A percentile compares a stretch with the other conserved stretches of the same genome.
Evolutionary conservation across 2,329 filamentous ascomycete genomes (phyloP).

Genomic region (Fusarium sulawesiense): DNA sequence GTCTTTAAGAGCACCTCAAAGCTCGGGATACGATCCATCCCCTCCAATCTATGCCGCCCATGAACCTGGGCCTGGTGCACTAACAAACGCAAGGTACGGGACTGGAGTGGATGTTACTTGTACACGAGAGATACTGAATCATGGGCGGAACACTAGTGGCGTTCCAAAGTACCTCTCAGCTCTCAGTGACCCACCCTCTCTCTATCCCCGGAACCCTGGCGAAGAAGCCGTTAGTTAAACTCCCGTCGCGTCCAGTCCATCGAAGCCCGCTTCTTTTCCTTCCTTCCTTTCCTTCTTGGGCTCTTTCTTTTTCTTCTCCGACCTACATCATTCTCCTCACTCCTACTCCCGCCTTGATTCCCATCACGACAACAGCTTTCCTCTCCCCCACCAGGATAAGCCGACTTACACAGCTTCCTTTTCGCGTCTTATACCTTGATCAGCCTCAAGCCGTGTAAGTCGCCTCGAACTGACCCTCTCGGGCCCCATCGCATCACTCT

Average conservation of each 20-base stretch:
- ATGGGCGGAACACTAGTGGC: background rate
- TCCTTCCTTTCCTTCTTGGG: conserved; percentile 23
- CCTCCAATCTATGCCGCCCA: background rate
- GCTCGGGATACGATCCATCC: background rate
- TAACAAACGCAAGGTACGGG: conserved; percentile 29
- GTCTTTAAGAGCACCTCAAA: background rate
- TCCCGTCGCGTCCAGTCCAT: conserved; percentile 43
- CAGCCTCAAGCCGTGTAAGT: conserved; percentile 50
- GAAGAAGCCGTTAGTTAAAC: conserved; percentile 41
- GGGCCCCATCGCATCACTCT: conserved; percentile 26
- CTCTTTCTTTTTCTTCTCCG: conserved; percentile 31
- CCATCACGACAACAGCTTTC: conserved; percentile 22
- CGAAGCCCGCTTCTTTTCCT: conserved; percentile 42
- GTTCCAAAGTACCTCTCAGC: conserved; percentile 12
- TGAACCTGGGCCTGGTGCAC: conserved; percentile 17
- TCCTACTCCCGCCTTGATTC: background rate
- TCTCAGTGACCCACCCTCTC: conserved; percentile 32
- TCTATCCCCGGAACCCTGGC: conserved; percentile 44
- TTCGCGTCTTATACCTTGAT: conserved; percentile 30
- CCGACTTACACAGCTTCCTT: conserved; percentile 23
- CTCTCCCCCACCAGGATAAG: background rate
- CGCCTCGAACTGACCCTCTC: conserved; percentile 17
- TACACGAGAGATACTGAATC: conserved; percentile 30
- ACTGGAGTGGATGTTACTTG: conserved; percentile 19
- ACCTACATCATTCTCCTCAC: conserved; percentile 32